Conservation (phyloP, 2,329 filamentous ascomycete genomes). For the Epicoccum nigrum region DNA sequence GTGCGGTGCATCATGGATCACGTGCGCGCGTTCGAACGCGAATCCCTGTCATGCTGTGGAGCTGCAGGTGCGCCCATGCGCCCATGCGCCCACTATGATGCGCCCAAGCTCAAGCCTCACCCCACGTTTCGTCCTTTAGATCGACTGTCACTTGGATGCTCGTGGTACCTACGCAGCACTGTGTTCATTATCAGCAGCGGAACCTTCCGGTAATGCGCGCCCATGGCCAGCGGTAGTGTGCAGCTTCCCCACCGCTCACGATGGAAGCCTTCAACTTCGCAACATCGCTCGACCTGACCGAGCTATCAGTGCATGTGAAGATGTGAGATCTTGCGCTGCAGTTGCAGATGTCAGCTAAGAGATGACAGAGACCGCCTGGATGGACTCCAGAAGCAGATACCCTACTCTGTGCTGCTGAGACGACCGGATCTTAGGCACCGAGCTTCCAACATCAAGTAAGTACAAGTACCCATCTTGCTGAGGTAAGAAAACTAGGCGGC, state of each 20-base stretch:
- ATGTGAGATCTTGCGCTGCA: slow-evolving; percentile 56
- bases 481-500: not conserved
- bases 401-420: slow-evolving; percentile 78
- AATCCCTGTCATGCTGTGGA: slow-evolving; percentile 21
- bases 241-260: slow-evolving; percentile 21
- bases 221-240: slow-evolving; percentile 35
- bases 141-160: not conserved
- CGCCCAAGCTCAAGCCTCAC: slow-evolving; percentile 10
- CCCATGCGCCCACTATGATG: too few species aligned
- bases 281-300: slow-evolving; percentile 79
- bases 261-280: slow-evolving; percentile 99
- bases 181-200: not conserved
- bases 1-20: slow-evolving; percentile 26
- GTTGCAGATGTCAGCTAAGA: slow-evolving; percentile 25
- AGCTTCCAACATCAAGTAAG: slow-evolving; percentile 79
- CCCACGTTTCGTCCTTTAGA: slow-evolving; percentile 15
- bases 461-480: slow-evolving; percentile 18
- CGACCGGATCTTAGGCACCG: slow-evolving; percentile 82
- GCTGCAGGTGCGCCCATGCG: not conserved
- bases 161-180: not conserved
- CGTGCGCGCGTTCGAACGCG: slow-evolving; percentile 29
- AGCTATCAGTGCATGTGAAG: slow-evolving; percentile 68
- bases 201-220: slow-evolving; percentile 11
- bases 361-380: slow-evolving; percentile 71
- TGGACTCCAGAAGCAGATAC: slow-evolving; percentile 75